Evolutionary conservation across 148 eudicot genomes (phyloP).

Genomic region (Fagopyrum esculentum): DNA sequence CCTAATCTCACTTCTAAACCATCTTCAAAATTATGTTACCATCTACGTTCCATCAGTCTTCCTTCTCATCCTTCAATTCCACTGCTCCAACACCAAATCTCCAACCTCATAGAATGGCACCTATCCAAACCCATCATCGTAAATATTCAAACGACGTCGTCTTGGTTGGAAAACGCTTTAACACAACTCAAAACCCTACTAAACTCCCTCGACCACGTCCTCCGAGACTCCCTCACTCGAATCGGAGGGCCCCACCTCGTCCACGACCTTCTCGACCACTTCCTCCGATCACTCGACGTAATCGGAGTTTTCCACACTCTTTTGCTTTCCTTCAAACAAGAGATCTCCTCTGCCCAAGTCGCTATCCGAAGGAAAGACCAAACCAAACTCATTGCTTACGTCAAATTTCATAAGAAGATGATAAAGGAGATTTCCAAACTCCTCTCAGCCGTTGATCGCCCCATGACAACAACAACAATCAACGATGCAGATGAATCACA

Average conservation of each 20-base stretch:
- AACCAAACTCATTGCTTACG: constrained; percentile 23
- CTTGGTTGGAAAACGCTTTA: constrained; percentile 35
- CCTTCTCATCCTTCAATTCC: constrained; percentile 69
- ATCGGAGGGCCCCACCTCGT: constrained; percentile 15
- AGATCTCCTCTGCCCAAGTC: constrained; percentile 54
- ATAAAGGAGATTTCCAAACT: constrained; percentile 43
- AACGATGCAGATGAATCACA: constrained; percentile 11
- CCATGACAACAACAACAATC: neutral
- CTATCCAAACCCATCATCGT: neutral
- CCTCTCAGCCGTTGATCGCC: constrained; percentile 20
- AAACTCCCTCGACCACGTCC: constrained; percentile 66
- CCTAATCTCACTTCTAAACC: constrained; percentile 36
- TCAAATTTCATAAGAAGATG: constrained; percentile 45
- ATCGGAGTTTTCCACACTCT: constrained; percentile 50
- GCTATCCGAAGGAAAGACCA: constrained; percentile 25
- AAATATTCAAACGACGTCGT: constrained; percentile 21
- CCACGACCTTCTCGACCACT: constrained; percentile 66
- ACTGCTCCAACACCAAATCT: constrained; percentile 43
- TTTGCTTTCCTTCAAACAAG: constrained; percentile 43
- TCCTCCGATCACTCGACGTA: constrained; percentile 53
- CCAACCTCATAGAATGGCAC: constrained; percentile 35
- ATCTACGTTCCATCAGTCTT: constrained; percentile 70
- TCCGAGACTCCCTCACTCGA: constrained; percentile 21
- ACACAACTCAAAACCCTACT: constrained; percentile 35
- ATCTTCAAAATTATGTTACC: constrained; percentile 26